Percentiles rank a stretch among this genome's conserved stretches.
Evolutionary conservation across 2,329 filamentous ascomycete species (phyloP).

Genomic region (Alternaria angustiovoidea): DNA sequence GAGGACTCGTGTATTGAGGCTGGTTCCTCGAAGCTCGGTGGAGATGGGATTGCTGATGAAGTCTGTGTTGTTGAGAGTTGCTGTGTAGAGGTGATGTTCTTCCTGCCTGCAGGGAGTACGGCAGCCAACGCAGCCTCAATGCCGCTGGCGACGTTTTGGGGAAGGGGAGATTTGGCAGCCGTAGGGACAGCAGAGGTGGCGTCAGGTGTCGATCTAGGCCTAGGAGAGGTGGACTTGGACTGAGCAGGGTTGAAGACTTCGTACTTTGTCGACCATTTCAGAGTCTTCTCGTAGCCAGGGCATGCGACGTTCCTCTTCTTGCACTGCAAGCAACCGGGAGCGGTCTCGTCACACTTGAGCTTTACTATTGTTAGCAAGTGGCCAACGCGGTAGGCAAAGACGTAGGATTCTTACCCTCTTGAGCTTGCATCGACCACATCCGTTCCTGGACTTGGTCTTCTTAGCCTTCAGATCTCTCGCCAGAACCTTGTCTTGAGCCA

Average conservation of each 20-base stretch:
- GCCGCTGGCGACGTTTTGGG: conserved; percentile 43
- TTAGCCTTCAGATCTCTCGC: conserved; percentile 41
- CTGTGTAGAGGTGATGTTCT: conserved; percentile 23
- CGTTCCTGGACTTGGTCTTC: conserved; percentile 49
- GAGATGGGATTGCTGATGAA: conserved; percentile 29
- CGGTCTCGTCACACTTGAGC: conserved; percentile 57
- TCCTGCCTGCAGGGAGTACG: conserved; percentile 44
- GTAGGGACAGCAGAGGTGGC: conserved; percentile 15
- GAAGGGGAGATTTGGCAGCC: conserved; percentile 25
- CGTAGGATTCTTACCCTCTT: conserved; percentile 38
- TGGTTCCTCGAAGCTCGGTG: conserved; percentile 31
- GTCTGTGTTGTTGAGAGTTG: conserved; percentile 21
- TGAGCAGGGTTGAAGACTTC: conserved; percentile 53
- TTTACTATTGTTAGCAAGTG: conserved; percentile 32
- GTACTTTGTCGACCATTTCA: conserved; percentile 60
- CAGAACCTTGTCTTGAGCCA: conserved; percentile 36
- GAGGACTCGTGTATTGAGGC: conserved; percentile 31
- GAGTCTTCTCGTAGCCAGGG: conserved; percentile 57
- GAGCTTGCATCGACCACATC: conserved; percentile 47
- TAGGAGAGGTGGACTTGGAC: conserved; percentile 32
- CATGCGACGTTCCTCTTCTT: conserved; percentile 54
- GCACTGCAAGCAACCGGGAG: conserved; percentile 55
- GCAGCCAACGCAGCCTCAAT: conserved; percentile 48
- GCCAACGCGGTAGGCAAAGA: not conserved
- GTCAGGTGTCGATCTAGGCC: conserved; percentile 18